These are phyloP conservation scores for Kondoa subrosea DNA, from an alignment of 768 basidiomycete species.

Conservation along the genomic window DNA sequence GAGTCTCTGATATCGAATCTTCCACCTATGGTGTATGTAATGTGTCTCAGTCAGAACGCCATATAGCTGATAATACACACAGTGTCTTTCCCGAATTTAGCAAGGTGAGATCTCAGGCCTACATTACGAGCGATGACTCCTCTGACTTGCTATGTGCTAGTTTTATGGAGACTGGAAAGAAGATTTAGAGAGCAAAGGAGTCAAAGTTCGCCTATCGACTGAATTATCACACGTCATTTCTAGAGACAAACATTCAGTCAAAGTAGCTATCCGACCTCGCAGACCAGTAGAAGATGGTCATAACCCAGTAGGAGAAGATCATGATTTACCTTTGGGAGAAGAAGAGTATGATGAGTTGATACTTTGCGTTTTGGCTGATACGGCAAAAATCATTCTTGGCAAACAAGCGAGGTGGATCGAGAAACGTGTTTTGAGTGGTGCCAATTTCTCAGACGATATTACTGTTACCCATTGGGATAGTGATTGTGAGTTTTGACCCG, in stretches of 20 bases:
- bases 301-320: constrained; percentile 32
- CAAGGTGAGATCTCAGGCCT: too few species aligned
- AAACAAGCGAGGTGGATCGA: constrained; percentile 31
- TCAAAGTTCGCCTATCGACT: constrained; percentile 34
- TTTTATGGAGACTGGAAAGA: constrained; percentile 35
- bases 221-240: constrained; percentile 30
- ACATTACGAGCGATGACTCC: too few species aligned
- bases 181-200: constrained; percentile 31
- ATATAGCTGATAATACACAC: neutral
- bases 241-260: constrained; percentile 29
- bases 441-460: constrained; percentile 36
- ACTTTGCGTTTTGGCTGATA: constrained; percentile 34
- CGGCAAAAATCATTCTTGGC: constrained; percentile 33
- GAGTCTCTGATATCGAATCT: constrained; percentile 33
- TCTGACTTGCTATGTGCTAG: too few species aligned
- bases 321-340: constrained; percentile 30
- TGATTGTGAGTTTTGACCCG: constrained; percentile 15
- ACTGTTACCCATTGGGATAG: constrained; percentile 34
- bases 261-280: constrained; percentile 29
- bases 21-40: constrained; percentile 33
- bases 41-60: neutral
- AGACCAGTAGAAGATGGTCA: constrained; percentile 32
- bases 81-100: constrained; percentile 33
- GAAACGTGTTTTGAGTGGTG: constrained; percentile 31
- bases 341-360: constrained; percentile 37